Conservation (phyloP, 768 basidiomycete genomes). For the Vararia minispora region DNA sequence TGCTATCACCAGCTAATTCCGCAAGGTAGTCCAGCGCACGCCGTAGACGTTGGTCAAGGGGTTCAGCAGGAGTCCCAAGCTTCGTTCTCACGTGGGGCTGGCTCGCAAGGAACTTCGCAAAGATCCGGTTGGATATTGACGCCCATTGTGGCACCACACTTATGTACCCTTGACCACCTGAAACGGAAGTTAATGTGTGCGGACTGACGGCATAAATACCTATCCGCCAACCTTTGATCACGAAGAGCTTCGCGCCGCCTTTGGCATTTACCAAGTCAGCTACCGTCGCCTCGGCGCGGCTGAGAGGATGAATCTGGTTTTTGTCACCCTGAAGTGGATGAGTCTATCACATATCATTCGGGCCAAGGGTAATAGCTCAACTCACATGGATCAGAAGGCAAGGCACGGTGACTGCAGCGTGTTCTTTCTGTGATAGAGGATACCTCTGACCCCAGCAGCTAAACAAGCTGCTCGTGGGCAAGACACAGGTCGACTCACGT, state of each 20-base stretch:
- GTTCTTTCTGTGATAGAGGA: conserved; percentile 5
- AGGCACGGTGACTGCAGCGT: conserved; percentile 5
- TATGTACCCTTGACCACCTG: conserved; percentile 11
- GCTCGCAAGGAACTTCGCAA: conserved; percentile 12
- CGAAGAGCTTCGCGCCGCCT: conserved; percentile 11
- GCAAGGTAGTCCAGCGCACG: conserved; percentile 7
- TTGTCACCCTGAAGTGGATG: too few species aligned
- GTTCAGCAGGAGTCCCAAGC: neutral
- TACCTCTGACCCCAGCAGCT: neutral
- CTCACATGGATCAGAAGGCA: conserved; percentile 13
- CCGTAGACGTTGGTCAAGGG: neutral
- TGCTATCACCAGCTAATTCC: conserved; percentile 3
- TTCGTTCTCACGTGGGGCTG: conserved; percentile 9
- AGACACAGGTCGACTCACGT: conserved; percentile 8
- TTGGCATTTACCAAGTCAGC: conserved; percentile 11
- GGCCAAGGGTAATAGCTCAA: too few species aligned
- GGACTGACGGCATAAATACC: neutral
- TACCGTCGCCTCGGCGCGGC: conserved; percentile 5
- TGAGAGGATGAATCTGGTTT: conserved; percentile 6
- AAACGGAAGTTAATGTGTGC: neutral
- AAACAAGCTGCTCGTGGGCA: too few species aligned
- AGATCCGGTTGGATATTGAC: conserved; percentile 16
- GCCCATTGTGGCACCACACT: conserved; percentile 13
- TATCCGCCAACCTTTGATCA: conserved; percentile 7
- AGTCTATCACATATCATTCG: too few species aligned